phyloP scores from a whole-genome alignment of 108 stramenopile species.

The Fistulifera solaris region DNA sequence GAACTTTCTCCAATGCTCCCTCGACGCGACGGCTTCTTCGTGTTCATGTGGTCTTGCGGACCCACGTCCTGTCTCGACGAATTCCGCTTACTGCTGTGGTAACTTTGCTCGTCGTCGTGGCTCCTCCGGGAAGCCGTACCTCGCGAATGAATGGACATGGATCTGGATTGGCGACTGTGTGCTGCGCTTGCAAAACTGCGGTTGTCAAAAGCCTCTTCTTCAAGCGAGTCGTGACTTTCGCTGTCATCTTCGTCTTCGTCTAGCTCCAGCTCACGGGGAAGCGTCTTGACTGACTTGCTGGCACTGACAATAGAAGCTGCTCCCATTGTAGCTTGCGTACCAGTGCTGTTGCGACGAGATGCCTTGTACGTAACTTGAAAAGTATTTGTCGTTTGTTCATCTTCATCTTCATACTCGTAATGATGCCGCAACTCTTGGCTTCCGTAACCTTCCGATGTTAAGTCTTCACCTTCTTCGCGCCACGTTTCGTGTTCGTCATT shows the following conservation, averaged over 20 bases:
- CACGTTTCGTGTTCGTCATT: conserved; percentile 6
- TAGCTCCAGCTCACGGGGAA: conserved; percentile 45
- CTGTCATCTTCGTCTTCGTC: conserved; percentile 32
- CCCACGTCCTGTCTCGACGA: background rate
- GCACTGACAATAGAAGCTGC: conserved; percentile 11
- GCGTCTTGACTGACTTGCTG: conserved; percentile 24
- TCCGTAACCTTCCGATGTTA: conserved; percentile 1
- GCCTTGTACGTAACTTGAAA: conserved; percentile 15
- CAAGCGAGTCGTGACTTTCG: conserved; percentile 4
- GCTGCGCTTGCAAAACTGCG: conserved; percentile 1
- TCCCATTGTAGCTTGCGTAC: background rate
- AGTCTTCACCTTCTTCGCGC: conserved; percentile 6
- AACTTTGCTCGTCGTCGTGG: background rate
- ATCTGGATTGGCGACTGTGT: background rate
- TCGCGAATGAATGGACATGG: background rate
- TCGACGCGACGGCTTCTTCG: conserved; percentile 1
- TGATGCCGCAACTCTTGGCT: background rate
- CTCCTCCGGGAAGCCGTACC: background rate
- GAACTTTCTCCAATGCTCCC: background rate
- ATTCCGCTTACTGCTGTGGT: background rate
- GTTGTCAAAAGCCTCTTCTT: conserved; percentile 13
- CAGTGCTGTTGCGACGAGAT: background rate
- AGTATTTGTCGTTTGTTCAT: conserved; percentile 14
- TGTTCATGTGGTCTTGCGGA: background rate
- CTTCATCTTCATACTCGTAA: conserved; percentile 17